Evolutionary conservation across 1,139 yeast species (phyloP), one percentile per base, ranked within the genome.

Genomic region (Magnusiomyces tetraspermus): DNA sequence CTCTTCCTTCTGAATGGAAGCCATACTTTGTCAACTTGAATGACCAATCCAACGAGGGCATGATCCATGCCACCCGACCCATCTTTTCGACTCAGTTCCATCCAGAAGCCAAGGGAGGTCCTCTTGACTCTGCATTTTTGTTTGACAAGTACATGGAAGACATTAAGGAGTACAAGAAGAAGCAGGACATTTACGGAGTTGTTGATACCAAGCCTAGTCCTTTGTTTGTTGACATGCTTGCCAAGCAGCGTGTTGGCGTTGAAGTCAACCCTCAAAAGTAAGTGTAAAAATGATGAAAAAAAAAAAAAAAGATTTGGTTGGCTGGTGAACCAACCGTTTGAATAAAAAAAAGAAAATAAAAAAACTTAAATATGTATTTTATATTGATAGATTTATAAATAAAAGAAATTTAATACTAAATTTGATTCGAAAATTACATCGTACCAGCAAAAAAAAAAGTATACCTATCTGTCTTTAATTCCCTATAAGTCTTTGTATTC

Each of bases 51-150:
- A 92, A 92, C 69, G 98, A 92, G 73, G 98, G 98, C 63, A 89
- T 92, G 95, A 84, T 82, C 63, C 97, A 92, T 71, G 78, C 76
- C 58, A 67, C 79, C 45, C 83, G 80, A 67, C 98, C 98, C 51
- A 85, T 90, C 54, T 92, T 90, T 73, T 88, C 97, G 31, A 88
- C 96, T 2, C 98, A 92, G 71, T 92, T 92, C 79, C 98, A 92
- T 68, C 98, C 98, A 48, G 98, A 92, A 71, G 98, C 98, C 57
- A 92, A 90, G 75, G 98, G 98, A 61, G 98, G 98, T 62, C 98
- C 98, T 55, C 77, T 85, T 63, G 98, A 92, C 70, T 85, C 97
- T 21, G 78, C 87, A 3, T 87, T 82, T 71, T 76, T 92, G 69
- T 92, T 92, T 63, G 97, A 92, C 75, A 86, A 82, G 71, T 92